Base-by-base conservation (phyloP, 148 eudicot genomes). In the Heliamphora exappendiculata region DNA sequence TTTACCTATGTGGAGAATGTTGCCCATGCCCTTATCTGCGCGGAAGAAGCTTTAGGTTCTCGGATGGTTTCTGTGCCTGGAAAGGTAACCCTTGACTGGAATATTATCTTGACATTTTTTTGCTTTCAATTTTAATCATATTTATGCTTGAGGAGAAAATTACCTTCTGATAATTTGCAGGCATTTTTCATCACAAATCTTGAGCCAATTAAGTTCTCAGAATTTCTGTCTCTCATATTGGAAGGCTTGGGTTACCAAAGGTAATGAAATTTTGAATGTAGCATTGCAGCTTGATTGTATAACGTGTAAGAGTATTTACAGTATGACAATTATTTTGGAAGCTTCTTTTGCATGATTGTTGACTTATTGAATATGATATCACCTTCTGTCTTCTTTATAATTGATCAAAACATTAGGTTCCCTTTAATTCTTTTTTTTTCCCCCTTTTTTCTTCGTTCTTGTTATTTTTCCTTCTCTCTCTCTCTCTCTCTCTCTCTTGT, bases 1-100 rank as follows among this genome's bases (percentile, higher is more conserved):
- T 94, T 92, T 81, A 92, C 96, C 64, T 92, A 88, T 78, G 94
- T 94, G 78, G 98, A 92, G 85, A 94, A 94, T 87, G 94, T 89
- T 82, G 92, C 98, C 74, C 96, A 94, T 86, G 97, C 94, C 28
- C 91, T 87, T 79, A 84, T 87, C 47, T 92, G 98, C 87, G 97
- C 98, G 29, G 92, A 94, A 73, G 90, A 88, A 85, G 93, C 97
- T 74, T 79, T 93, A 70, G 78, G 74, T 71, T 83, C 87, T 74
- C 80, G 67, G 54, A 69, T 72, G 83, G 82, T 60, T 74, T 70
- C 86, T 81, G 96, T 90, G 57, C 87, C 93, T 54, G 98, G 98
- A 79, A 92, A 92, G 98, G 97, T 90, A 85, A 55, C 44, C 0
- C 49, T 37, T 16, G 64, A 53, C 77, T 60, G 57, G 7, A 37